Percentiles rank a stretch among this genome's conserved stretches.
Conservation (phyloP, 768 basidiomycete genomes). For the Suillus luteus region DNA sequence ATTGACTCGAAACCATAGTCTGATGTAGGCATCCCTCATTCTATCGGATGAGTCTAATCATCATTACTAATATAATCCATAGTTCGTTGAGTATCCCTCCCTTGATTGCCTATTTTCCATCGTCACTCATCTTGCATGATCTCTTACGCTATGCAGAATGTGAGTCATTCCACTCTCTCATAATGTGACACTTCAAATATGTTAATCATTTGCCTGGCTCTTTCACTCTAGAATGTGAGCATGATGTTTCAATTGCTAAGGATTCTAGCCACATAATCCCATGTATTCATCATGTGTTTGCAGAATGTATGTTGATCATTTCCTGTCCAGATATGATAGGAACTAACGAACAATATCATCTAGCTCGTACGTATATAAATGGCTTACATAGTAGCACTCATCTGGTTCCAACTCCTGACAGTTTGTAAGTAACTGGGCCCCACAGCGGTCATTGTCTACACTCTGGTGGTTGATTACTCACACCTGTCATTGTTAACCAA, state of each 20-base stretch:
- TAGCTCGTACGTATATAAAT: background rate
- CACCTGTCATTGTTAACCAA: background rate
- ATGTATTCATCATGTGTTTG: background rate
- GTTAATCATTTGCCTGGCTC: background rate
- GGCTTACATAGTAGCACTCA: background rate
- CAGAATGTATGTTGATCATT: background rate
- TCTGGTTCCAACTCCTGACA: background rate
- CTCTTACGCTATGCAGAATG: background rate
- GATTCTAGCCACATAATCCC: background rate
- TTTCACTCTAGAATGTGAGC: background rate
- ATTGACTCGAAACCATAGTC: background rate
- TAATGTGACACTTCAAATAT: background rate
- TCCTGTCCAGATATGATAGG: background rate
- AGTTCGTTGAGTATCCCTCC: background rate
- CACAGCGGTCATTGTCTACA: background rate
- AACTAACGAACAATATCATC: background rate
- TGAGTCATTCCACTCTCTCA: background rate
- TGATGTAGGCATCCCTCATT: background rate
- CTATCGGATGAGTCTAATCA: background rate
- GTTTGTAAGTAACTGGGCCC: background rate
- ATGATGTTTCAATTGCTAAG: background rate
- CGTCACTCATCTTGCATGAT: background rate
- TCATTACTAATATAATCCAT: background rate
- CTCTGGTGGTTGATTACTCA: background rate
- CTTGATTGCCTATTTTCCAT: background rate